Percentiles rank a stretch among this genome's conserved stretches.
These are phyloP conservation scores for Maudiozyma turicensis DNA, from an alignment of 805 yeast species.

Conservation along the genomic window DNA sequence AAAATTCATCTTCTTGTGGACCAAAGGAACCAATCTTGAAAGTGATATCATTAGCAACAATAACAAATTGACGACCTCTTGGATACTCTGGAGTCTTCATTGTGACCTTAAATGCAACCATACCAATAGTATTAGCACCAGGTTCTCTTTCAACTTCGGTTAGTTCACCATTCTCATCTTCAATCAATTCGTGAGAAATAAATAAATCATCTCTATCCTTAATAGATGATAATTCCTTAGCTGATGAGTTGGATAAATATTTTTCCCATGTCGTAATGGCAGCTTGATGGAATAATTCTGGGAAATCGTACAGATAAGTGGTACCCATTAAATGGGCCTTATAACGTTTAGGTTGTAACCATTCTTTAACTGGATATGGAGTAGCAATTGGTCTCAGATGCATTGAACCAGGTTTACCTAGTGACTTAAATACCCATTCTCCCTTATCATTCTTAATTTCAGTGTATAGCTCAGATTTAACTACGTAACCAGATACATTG, in stretches of 20 bases:
- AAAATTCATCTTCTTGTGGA: conserved; percentile 88
- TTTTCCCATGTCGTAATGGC: conserved; percentile 77
- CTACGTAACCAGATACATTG: conserved; percentile 95
- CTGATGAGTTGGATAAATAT: conserved; percentile 31
- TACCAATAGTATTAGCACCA: conserved; percentile 91
- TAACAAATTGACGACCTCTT: conserved; percentile 83
- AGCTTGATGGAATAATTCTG: conserved; percentile 95
- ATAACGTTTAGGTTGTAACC: conserved; percentile 96
- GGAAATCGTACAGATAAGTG: conserved; percentile 97
- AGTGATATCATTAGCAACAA: conserved; percentile 95
- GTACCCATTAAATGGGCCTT: conserved; percentile 98
- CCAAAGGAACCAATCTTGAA: conserved; percentile 98
- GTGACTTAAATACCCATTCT: conserved; percentile 94
- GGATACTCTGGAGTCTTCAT: conserved; percentile 97
- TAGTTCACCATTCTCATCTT: conserved; percentile 66
- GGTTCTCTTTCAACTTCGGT: conserved; percentile 92
- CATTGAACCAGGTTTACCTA: conserved; percentile 94
- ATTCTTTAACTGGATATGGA: conserved; percentile 96
- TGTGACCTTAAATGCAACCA: conserved; percentile 90
- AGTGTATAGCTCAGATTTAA: conserved; percentile 86
- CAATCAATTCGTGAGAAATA: conserved; percentile 69
- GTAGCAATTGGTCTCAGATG: conserved; percentile 92
- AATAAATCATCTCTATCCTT: conserved; percentile 52
- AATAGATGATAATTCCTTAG: neutral
- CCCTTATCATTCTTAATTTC: conserved; percentile 89